A percentile compares a stretch with the other conserved stretches of the same genome.
Evolutionary conservation across 371 early-diverging fungal genomes (phyloP).

Genomic region (Sporodiniella umbellata): DNA sequence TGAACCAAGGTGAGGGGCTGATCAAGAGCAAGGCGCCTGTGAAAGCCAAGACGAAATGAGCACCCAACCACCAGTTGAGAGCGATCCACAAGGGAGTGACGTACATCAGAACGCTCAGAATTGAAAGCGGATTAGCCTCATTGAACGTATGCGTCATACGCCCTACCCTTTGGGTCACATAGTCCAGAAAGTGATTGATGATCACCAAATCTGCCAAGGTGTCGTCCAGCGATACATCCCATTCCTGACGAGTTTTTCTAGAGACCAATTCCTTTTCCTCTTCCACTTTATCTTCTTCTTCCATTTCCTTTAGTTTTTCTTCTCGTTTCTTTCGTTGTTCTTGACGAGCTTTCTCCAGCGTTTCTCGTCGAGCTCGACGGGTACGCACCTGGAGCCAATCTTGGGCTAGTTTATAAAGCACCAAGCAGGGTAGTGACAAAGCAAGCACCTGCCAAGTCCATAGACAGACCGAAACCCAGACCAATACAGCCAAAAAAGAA

Average conservation of each 20-base stretch:
- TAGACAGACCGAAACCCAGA: constrained; percentile 27
- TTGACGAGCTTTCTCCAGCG: constrained; percentile 23
- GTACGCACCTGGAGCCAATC: constrained; percentile 32
- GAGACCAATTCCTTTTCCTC: constrained; percentile 27
- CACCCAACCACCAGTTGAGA: constrained; percentile 19
- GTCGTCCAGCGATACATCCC: constrained; percentile 42
- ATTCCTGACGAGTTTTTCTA: constrained; percentile 28
- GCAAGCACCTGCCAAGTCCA: constrained; percentile 32
- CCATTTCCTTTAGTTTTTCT: constrained; percentile 2
- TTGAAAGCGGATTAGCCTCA: constrained; percentile 21
- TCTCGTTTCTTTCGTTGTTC: constrained; percentile 14
- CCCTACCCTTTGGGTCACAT: constrained; percentile 2
- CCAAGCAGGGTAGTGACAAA: constrained; percentile 22
- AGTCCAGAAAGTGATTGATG: constrained; percentile 25
- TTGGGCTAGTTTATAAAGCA: constrained; percentile 21
- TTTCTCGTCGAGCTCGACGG: constrained; percentile 21
- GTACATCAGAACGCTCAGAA: constrained; percentile 27
- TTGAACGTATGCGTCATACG: constrained; percentile 11
- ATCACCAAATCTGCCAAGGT: constrained; percentile 27
- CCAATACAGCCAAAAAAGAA: constrained; percentile 23
- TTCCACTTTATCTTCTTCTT: constrained; percentile 20
- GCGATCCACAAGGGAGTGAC: constrained; percentile 31
- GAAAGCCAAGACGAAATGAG: constrained; percentile 18
- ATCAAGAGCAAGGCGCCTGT: constrained; percentile 17
- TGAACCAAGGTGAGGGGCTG: constrained; percentile 26